Evolutionary conservation across 2,329 filamentous ascomycete species (phyloP).

Genomic region (Ophiocordyceps camponoti-saundersi): DNA sequence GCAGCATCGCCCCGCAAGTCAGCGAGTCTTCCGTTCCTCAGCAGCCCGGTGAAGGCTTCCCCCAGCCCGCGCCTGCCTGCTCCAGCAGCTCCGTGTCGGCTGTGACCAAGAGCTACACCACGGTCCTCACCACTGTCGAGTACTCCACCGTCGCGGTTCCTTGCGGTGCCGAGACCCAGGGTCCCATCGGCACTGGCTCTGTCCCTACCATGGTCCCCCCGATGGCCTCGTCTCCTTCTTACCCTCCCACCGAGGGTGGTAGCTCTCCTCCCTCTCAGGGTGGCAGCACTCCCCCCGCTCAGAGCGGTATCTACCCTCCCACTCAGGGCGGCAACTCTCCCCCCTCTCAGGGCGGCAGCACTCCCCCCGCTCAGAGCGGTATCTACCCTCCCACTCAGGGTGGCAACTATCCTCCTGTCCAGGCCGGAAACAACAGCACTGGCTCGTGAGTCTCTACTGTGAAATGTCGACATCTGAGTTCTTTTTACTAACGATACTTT

Average conservation of each 20-base stretch:
- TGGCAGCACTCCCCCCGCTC: too few relatives aligned
- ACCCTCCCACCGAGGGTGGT: constrained; percentile 20
- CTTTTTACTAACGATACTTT: constrained; percentile 4
- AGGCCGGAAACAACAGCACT: constrained; percentile 14
- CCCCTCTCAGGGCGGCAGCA: too few relatives aligned
- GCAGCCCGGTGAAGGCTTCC: not conserved
- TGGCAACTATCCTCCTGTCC: constrained; percentile 13
- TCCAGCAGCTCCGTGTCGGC: constrained; percentile 27
- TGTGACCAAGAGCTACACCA: constrained; percentile 39
- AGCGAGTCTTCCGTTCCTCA: not conserved
- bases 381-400: too few relatives aligned
- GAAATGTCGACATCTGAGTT: not conserved
- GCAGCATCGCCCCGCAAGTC: not conserved
- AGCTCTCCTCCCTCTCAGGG: too few relatives aligned
- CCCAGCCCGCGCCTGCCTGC: constrained; percentile 6
- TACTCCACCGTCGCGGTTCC: constrained; percentile 29
- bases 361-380: too few relatives aligned
- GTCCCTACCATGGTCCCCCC: constrained; percentile 21
- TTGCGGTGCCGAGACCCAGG: constrained; percentile 17
- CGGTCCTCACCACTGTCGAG: constrained; percentile 36
- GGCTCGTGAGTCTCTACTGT: not conserved
- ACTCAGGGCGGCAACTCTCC: too few relatives aligned
- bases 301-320: too few relatives aligned
- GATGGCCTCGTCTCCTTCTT: constrained; percentile 19
- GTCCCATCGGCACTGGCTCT: not conserved